Conservation (phyloP, 495 filamentous ascomycete species). For the Cladorrhinum samala region DNA sequence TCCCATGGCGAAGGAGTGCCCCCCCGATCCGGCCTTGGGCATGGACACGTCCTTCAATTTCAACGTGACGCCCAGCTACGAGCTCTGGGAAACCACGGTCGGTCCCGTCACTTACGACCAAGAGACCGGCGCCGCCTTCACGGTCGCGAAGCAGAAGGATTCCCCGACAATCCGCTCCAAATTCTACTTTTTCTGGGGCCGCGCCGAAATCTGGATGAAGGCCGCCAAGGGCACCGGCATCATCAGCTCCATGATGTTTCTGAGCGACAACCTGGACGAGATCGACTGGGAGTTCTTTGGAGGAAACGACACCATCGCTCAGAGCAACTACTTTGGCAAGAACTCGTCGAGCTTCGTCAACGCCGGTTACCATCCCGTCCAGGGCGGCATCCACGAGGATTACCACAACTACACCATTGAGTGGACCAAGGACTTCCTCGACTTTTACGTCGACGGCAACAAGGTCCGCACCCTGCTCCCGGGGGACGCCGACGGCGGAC, state of each 20-base stretch:
- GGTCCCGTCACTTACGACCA: constrained; percentile 48
- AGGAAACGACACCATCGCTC: constrained; percentile 52
- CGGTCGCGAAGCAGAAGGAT: constrained; percentile 61
- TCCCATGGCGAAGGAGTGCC: constrained; percentile 56
- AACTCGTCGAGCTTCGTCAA: constrained; percentile 52
- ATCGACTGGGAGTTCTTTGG: constrained; percentile 88
- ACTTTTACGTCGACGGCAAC: constrained; percentile 67
- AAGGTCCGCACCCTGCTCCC: constrained; percentile 63
- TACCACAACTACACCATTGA: constrained; percentile 81
- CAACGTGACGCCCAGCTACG: constrained; percentile 54
- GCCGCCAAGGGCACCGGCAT: constrained; percentile 67
- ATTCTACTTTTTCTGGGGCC: constrained; percentile 75
- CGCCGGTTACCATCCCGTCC: constrained; percentile 49
- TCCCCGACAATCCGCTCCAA: constrained; percentile 67
- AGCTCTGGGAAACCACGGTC: constrained; percentile 58
- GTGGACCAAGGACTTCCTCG: constrained; percentile 67
- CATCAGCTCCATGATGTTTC: constrained; percentile 74
- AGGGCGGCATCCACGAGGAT: constrained; percentile 32
- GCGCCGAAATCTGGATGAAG: constrained; percentile 65
- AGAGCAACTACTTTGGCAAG: constrained; percentile 87
- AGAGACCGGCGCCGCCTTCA: constrained; percentile 59
- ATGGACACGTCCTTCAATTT: constrained; percentile 52
- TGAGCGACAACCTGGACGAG: constrained; percentile 82
- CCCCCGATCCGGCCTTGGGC: constrained; percentile 57
- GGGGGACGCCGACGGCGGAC: constrained; percentile 54